These are phyloP conservation scores for Macrotyloma uniflorum DNA, from an alignment of 306 rosid genomes.

Conservation along the genomic window DNA sequence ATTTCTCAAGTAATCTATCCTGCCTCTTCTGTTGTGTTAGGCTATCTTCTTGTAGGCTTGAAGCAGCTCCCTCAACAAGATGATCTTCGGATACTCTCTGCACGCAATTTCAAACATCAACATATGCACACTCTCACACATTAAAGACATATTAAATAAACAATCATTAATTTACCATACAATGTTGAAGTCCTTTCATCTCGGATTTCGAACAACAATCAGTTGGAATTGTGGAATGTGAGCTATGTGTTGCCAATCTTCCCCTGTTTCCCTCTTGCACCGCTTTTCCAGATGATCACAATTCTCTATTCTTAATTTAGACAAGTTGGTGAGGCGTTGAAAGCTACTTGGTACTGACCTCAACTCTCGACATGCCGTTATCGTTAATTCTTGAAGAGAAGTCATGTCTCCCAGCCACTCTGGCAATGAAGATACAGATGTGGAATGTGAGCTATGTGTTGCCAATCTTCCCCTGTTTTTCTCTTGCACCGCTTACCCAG, in stretches of 20 bases:
- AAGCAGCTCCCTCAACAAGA: no score
- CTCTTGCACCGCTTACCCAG: conserved; percentile 10
- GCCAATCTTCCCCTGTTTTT: not conserved
- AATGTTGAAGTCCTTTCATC: no score
- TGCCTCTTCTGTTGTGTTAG: no score
- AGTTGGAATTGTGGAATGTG: not conserved
- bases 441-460: not conserved
- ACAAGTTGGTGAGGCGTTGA: conserved; percentile 13
- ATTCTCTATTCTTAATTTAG: accelerated
- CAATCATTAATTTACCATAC: not conserved
- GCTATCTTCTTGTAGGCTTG: no score
- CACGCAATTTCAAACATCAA: not conserved
- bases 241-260: not conserved
- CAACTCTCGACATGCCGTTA: accelerated
- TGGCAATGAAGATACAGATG: no score
- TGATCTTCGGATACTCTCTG: not conserved
- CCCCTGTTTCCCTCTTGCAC: not conserved
- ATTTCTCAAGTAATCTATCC: no score
- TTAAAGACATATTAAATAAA: no score
- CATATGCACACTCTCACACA: no score
- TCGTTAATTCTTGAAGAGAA: not conserved
- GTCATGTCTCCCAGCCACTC: conserved; percentile 5
- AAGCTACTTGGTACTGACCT: conserved; percentile 23
- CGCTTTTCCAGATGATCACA: conserved; percentile 11
- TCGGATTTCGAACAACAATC: no score